A percentile compares a stretch with the other conserved stretches of the same genome.
Evolutionary conservation across 176 grass and related monocot genomes (phyloP).

Genomic region (Cenchrus fungigraminus): DNA sequence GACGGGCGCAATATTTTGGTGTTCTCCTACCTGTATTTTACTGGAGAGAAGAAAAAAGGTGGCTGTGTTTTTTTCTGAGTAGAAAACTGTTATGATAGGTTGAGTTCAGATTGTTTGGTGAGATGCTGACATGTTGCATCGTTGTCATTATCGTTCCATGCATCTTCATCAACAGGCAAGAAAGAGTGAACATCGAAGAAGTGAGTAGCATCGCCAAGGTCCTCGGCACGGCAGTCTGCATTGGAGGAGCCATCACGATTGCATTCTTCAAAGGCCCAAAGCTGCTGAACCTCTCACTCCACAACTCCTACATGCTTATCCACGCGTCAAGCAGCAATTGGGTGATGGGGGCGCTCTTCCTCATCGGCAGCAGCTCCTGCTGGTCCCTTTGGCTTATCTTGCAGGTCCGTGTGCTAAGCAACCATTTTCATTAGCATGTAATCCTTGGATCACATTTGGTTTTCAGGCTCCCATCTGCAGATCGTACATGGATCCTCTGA

Average conservation of each 20-base stretch:
- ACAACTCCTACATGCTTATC: conserved; percentile 3
- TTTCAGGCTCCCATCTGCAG: conserved; percentile 51
- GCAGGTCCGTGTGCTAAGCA: conserved; percentile 40
- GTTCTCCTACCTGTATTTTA: neutral
- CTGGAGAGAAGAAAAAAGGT: no score
- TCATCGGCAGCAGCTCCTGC: conserved; percentile 60
- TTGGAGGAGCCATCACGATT: conserved; percentile 66
- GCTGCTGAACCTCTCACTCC: conserved; percentile 30
- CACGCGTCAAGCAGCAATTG: conserved; percentile 15
- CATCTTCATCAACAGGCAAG: conserved; percentile 47
- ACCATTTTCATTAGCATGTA: neutral
- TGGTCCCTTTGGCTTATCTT: conserved; percentile 81
- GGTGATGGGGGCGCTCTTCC: conserved; percentile 50
- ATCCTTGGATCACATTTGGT: neutral
- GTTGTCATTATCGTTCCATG: neutral
- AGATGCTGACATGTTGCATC: neutral
- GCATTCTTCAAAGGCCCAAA: conserved; percentile 65
- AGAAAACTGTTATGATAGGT: neutral
- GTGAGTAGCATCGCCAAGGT: conserved; percentile 66
- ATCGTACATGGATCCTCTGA: conserved; percentile 61
- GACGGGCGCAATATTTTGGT: no score
- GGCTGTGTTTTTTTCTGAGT: neutral
- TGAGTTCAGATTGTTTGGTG: neutral
- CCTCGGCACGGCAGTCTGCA: conserved; percentile 55
- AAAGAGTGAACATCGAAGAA: conserved; percentile 47